Conservation (phyloP, 176 grass and related monocot species). For the Phragmites australis region DNA sequence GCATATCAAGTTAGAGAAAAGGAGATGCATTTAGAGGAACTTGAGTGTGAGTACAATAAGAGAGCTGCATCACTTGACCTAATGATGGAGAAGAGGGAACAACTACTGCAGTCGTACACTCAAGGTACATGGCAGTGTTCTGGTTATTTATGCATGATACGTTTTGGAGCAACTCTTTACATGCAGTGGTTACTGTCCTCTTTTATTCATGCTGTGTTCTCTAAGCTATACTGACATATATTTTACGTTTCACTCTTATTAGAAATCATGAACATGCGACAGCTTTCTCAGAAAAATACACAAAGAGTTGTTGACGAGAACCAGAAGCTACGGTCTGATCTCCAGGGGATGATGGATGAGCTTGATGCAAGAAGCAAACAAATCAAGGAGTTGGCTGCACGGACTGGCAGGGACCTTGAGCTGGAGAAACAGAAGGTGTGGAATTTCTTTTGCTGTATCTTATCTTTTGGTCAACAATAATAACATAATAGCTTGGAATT, state of each 20-base stretch:
- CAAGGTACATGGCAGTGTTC: constrained; percentile 35
- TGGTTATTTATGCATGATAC: constrained; percentile 11
- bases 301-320: constrained; percentile 61
- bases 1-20: constrained; percentile 44
- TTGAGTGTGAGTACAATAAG: constrained; percentile 40
- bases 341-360: constrained; percentile 61
- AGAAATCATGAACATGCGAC: constrained; percentile 78
- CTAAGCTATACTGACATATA: background rate
- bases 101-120: constrained; percentile 38
- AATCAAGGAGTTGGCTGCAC: constrained; percentile 50
- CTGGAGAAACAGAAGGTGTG: constrained; percentile 56
- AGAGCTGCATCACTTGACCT: constrained; percentile 32
- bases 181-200: constrained; percentile 1
- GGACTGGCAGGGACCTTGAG: constrained; percentile 52
- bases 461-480: background rate
- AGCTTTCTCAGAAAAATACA: constrained; percentile 56
- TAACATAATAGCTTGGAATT: background rate
- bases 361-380: constrained; percentile 55
- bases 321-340: constrained; percentile 38
- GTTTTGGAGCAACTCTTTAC: background rate
- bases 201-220: background rate
- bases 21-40: constrained; percentile 42
- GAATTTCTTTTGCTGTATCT: background rate
- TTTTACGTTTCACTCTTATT: constrained; percentile 4
- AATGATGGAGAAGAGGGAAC: constrained; percentile 55